Evolutionary conservation across 208 protist genomes (phyloP).

Genomic region (Trypanosoma scelopori): DNA sequence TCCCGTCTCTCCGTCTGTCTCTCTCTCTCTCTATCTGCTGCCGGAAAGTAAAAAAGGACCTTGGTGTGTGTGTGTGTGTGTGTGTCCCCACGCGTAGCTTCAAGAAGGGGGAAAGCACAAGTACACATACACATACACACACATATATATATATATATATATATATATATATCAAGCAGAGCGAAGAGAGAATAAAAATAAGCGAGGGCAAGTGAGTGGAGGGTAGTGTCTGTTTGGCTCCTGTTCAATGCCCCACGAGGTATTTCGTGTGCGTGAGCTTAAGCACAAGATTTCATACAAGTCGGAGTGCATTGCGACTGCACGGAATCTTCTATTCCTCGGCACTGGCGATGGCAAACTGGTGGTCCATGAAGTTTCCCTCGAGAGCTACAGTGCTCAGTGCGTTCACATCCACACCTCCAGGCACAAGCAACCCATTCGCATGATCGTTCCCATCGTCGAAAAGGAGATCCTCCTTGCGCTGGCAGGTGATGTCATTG

Average conservation of each 20-base stretch:
- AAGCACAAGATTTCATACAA: conserved; percentile 29
- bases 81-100: no score
- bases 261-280: conserved; percentile 25
- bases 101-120: no score
- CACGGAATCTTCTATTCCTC: conserved; percentile 44
- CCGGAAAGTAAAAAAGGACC: no score
- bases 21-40: no score
- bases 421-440: conserved; percentile 38
- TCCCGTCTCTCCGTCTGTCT: no score
- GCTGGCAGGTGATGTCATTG: conserved; percentile 28
- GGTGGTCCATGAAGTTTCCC: conserved; percentile 36
- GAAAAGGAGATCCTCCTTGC: conserved; percentile 27
- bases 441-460: conserved; percentile 34
- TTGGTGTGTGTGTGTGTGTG: no score
- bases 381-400: conserved; percentile 15
- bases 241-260: conserved; percentile 28
- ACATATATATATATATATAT: no score
- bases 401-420: conserved; percentile 31
- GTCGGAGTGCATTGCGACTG: conserved; percentile 48
- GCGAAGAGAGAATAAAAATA: no score
- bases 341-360: conserved; percentile 64
- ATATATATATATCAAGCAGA: no score
- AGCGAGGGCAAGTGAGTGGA: no score
- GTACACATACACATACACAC: no score
- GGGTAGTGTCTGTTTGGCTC: no score